These are phyloP conservation scores for Coprinopsis marcescibilis DNA, from an alignment of 768 basidiomycete species.

Conservation along the genomic window DNA sequence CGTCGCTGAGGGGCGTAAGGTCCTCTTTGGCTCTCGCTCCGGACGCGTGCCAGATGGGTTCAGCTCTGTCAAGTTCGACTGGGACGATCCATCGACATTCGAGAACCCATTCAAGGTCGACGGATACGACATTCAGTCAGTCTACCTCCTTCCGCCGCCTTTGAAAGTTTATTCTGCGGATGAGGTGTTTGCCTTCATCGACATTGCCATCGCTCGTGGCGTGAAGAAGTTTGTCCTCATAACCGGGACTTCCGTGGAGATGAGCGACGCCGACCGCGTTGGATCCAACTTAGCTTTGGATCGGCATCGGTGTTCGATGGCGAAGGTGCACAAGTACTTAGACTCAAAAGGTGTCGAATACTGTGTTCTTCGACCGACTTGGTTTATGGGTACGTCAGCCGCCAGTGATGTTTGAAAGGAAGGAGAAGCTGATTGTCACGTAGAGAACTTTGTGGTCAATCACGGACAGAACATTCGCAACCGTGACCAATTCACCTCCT, in stretches of 20 bases:
- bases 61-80: slow-evolving; percentile 26
- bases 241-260: slow-evolving; percentile 11
- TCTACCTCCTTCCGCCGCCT: slow-evolving; percentile 25
- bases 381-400: neutral
- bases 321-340: neutral
- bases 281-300: neutral
- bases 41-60: slow-evolving; percentile 14
- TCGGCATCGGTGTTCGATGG: neutral
- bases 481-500: neutral
- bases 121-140: slow-evolving; percentile 18
- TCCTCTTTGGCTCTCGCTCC: slow-evolving; percentile 20
- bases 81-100: slow-evolving; percentile 25
- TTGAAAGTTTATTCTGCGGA: slow-evolving; percentile 10
- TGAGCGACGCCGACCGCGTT: neutral
- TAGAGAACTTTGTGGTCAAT: neutral
- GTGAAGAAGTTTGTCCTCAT: slow-evolving; percentile 23
- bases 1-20: slow-evolving; percentile 9
- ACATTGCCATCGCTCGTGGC: slow-evolving; percentile 20
- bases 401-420: neutral
- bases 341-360: neutral
- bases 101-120: slow-evolving; percentile 3
- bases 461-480: neutral
- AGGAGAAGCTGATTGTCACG: neutral
- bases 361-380: neutral
- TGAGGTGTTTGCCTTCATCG: slow-evolving; percentile 22